A percentile compares a stretch with the other conserved stretches of the same genome.
Conservation (phyloP, 441 rosid genomes). For the Brassica balearica region DNA sequence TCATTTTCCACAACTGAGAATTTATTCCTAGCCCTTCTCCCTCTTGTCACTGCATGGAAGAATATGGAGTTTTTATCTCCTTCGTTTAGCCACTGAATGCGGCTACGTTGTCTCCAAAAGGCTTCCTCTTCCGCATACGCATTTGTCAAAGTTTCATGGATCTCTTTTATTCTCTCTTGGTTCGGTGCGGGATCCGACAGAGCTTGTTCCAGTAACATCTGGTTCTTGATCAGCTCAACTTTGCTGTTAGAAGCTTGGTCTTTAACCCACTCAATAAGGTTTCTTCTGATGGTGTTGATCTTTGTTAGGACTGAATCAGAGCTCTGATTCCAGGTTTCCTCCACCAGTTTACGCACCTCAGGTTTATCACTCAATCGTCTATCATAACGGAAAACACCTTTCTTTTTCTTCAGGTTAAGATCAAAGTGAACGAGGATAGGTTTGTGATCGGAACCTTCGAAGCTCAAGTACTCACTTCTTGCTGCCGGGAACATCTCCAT, state of each 20-base stretch:
- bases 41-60: too few species aligned
- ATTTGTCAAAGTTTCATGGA: too few species aligned
- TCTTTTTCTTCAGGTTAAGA: not conserved
- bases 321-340: not conserved
- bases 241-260: not conserved
- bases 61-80: too few species aligned
- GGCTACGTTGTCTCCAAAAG: too few species aligned
- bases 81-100: too few species aligned
- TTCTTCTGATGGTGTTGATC: not conserved
- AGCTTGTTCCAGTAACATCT: too few species aligned
- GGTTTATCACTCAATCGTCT: not conserved
- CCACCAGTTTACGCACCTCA: not conserved
- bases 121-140: too few species aligned
- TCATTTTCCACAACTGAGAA: too few species aligned
- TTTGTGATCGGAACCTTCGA: not conserved
- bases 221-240: too few species aligned
- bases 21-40: too few species aligned
- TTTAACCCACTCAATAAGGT: not conserved
- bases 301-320: not conserved
- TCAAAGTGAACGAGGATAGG: not conserved
- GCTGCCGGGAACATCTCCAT: not conserved
- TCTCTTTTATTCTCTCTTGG: too few species aligned
- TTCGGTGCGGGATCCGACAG: too few species aligned
- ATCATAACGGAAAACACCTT: not conserved
- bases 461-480: not conserved